A percentile compares a stretch with the other conserved stretches of the same genome.
Evolutionary conservation across 306 rosid genomes (phyloP).

Genomic region (Sicyos edulis): DNA sequence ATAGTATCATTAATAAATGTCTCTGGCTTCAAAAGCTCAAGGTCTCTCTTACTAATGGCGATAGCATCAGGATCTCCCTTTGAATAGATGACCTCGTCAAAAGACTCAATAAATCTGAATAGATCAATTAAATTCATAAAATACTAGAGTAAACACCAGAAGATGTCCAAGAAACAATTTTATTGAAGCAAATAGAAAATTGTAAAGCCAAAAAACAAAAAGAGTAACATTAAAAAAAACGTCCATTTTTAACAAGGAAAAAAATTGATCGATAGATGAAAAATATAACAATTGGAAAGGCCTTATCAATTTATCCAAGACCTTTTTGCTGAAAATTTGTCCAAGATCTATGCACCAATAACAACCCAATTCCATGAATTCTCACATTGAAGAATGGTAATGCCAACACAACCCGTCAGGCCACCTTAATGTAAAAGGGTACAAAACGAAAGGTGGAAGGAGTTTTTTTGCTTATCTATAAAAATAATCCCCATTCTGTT

Average conservation of each 20-base stretch:
- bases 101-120: constrained; percentile 68
- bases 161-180: neutral
- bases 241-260: neutral
- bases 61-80: constrained; percentile 89
- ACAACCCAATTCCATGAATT: constrained; percentile 4
- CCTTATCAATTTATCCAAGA: neutral
- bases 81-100: constrained; percentile 72
- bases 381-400: neutral
- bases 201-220: neutral
- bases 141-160: neutral
- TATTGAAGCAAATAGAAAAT: neutral
- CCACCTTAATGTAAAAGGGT: neutral
- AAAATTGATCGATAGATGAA: neutral
- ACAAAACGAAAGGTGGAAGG: neutral
- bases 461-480: no score
- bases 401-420: neutral
- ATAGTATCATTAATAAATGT: constrained; percentile 82
- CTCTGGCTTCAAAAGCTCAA: constrained; percentile 81
- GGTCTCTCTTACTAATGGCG: constrained; percentile 80
- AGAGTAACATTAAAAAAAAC: neutral
- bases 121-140: neutral
- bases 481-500: neutral
- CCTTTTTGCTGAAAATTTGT: neutral
- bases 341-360: neutral
- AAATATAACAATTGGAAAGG: neutral